Evolutionary conservation across 768 basidiomycete genomes (phyloP), one percentile per base, ranked within the genome.

Genomic region (Scleroderma bovista): DNA sequence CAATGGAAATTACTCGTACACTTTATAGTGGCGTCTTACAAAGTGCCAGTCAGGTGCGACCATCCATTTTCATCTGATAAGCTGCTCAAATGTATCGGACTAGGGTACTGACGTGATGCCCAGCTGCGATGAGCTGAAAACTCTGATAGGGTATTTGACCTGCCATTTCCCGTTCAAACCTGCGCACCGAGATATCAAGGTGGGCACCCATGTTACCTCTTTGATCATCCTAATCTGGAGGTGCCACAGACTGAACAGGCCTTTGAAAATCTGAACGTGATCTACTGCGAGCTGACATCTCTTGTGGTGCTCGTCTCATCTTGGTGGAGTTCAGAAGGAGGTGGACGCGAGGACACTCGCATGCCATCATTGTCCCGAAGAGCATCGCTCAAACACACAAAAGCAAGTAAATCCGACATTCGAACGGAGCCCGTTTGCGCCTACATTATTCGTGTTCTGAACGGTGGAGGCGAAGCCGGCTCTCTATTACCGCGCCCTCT

Each of bases 81-180:
- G n/a, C 51, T 22, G 47, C 31, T 51, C 51, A 51, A 36, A 33
- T 51, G 12, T 46, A 32, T 32, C 51, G 62, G 56, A 52, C 58
- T 51, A 64, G 61, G 62, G 50, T 32, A 44, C 47, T 3, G 60
- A 63, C 44, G 51, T 58, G 17, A 56, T 54, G 7, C 46, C 49
- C 6, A 63, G 70, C 12, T 61, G 74, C 19, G 73, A 76, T 11
- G 78, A 84, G 46, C 71, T 92, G 38, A 71, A 70, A 49, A 66
- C 65, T 11, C 65, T 96, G 16, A 72, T 96, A 1, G 75, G 75
- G 11, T 83, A 91, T 60, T 86, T 95, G 77, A 66, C 80, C 6
- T 74, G 84, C 3, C 92, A 93, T 66, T 96, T 98, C 63, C 94
- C 94, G 1, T 93, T 92, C 65, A 65, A 60, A 37, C 65, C 69